These are phyloP conservation scores for Gonapodya sp. DNA, from an alignment of 192 early-diverging fungal genomes.

Conservation along the genomic window DNA sequence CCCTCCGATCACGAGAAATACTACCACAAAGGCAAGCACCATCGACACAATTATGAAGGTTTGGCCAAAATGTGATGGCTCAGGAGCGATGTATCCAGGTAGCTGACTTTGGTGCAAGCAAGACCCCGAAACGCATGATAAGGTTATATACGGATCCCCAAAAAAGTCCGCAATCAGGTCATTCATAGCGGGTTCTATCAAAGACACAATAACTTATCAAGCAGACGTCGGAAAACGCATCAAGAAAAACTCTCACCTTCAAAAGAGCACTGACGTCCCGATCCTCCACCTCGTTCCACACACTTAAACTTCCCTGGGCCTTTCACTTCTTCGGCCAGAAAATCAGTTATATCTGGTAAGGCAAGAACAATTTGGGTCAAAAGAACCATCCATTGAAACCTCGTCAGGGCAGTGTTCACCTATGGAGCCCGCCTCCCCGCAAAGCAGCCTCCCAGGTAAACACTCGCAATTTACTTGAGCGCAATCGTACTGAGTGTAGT, in stretches of 20 bases:
- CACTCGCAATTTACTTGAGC: conserved; percentile 69
- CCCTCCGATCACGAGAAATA: conserved; percentile 21
- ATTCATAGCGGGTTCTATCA: conserved; percentile 68
- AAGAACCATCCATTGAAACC: too few relatives aligned
- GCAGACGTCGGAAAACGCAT: not conserved
- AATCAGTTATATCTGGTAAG: conserved; percentile 62
- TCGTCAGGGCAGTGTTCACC: conserved; percentile 15
- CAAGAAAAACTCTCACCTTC: not conserved
- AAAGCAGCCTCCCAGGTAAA: conserved; percentile 68
- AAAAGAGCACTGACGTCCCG: not conserved
- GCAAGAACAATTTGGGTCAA: too few relatives aligned
- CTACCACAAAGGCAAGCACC: conserved; percentile 25
- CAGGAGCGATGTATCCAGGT: conserved; percentile 57
- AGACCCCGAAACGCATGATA: conserved; percentile 71
- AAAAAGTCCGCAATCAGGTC: conserved; percentile 68
- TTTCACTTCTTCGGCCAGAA: conserved; percentile 63
- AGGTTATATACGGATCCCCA: conserved; percentile 72
- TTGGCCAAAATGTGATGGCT: conserved; percentile 28
- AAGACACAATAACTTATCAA: not conserved
- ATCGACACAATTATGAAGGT: conserved; percentile 22
- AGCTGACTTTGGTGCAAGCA: conserved; percentile 79
- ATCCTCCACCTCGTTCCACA: conserved; percentile 3
- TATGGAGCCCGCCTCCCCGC: conserved; percentile 69
- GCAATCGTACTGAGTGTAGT: conserved; percentile 57
- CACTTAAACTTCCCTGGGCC: conserved; percentile 43